These are phyloP conservation scores for Crotalaria pallida DNA, from an alignment of 306 rosid species.

Conservation along the genomic window DNA sequence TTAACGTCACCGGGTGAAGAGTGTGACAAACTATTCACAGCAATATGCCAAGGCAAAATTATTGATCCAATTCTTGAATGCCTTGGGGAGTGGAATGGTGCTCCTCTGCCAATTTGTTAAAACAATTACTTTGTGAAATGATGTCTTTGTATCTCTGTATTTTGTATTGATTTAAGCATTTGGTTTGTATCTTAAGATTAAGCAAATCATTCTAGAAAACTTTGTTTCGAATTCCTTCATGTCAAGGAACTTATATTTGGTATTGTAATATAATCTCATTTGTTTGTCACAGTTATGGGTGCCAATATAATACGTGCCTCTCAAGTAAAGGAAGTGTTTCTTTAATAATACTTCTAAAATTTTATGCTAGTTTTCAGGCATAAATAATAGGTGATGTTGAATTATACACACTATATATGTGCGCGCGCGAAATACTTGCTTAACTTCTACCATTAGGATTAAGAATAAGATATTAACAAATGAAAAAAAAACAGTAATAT, in stretches of 20 bases:
- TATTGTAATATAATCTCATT: slow-evolving; percentile 17
- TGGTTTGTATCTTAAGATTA: slow-evolving; percentile 23
- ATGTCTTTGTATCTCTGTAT: slow-evolving; percentile 9
- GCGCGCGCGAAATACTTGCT: too few relatives aligned
- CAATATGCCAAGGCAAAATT: slow-evolving; percentile 73
- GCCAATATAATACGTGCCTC: neutral
- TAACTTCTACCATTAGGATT: too few relatives aligned
- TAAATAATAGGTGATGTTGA: too few relatives aligned
- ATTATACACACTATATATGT: too few relatives aligned
- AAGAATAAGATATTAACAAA: too few relatives aligned
- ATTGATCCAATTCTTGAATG: slow-evolving; percentile 78
- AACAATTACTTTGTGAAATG: neutral
- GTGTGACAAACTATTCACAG: slow-evolving; percentile 67
- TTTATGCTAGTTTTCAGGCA: neutral
- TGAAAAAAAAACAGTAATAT: too few relatives aligned
- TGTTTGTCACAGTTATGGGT: slow-evolving; percentile 21
- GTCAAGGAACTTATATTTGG: slow-evolving; percentile 6
- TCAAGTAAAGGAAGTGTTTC: slow-evolving; percentile 17
- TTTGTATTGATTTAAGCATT: slow-evolving; percentile 5
- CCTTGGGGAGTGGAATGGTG: slow-evolving; percentile 75
- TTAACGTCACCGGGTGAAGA: slow-evolving; percentile 74
- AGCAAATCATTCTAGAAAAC: slow-evolving; percentile 18
- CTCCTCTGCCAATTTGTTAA: slow-evolving; percentile 78
- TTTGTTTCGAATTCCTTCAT: slow-evolving; percentile 11
- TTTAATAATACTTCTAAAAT: neutral